These are phyloP conservation scores for Sporothrix brunneoviolacea DNA, from an alignment of 2,329 filamentous ascomycete species.

Conservation along the genomic window DNA sequence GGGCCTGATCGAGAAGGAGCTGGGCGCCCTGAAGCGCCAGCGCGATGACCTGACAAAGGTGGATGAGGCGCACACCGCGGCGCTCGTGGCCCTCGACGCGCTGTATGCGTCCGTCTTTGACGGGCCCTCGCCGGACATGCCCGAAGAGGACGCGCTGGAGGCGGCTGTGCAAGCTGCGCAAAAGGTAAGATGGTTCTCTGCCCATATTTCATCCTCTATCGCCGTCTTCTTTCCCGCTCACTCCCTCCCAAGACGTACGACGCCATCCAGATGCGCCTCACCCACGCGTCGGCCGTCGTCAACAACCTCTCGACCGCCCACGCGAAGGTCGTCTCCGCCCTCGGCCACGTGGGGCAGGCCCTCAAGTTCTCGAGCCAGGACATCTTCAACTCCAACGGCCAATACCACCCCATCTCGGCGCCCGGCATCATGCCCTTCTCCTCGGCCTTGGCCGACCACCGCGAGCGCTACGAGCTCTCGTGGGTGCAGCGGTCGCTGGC, in stretches of 20 bases:
- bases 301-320: not conserved
- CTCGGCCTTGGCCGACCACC: not conserved
- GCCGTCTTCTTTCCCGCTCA: not conserved
- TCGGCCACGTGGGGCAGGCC: not conserved
- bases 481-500: not conserved
- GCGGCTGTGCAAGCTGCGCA: not conserved
- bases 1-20: not conserved
- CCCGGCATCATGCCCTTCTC: too few species aligned
- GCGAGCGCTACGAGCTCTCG: not conserved
- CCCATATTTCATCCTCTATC: too few species aligned
- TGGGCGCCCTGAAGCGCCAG: not conserved
- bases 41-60: not conserved
- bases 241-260: not conserved
- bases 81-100: not conserved
- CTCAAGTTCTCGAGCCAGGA: not conserved
- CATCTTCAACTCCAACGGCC: not conserved
- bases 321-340: not conserved
- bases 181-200: too few species aligned
- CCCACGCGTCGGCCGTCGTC: not conserved
- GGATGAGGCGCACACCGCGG: not conserved
- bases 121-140: not conserved
- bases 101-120: not conserved
- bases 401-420: not conserved
- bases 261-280: conserved; percentile 1
- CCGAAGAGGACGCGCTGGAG: not conserved